Percentiles rank a stretch among this genome's conserved stretches.
These are phyloP conservation scores for Pseudonitzschia pungens DNA, from an alignment of 108 stramenopile species.

Conservation along the genomic window DNA sequence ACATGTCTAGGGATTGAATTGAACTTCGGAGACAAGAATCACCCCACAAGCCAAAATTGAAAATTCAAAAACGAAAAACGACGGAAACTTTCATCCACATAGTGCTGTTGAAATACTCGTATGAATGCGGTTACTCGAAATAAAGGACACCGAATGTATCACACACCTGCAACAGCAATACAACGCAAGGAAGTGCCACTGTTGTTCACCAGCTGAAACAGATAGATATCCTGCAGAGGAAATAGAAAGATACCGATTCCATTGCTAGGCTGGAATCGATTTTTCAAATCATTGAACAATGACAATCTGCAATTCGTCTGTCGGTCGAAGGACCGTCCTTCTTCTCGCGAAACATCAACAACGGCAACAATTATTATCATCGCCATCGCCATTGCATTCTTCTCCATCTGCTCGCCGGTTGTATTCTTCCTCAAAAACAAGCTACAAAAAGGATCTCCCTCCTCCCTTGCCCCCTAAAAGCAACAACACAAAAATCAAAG, in stretches of 20 bases:
- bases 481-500: neutral
- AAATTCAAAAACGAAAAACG: too few species aligned
- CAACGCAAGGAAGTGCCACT: too few species aligned
- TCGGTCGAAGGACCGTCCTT: slow-evolving; percentile 4
- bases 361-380: neutral
- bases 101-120: too few species aligned
- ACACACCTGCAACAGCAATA: too few species aligned
- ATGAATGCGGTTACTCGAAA: too few species aligned
- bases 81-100: too few species aligned
- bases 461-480: neutral
- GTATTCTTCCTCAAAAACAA: neutral
- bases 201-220: too few species aligned
- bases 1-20: neutral
- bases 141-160: too few species aligned
- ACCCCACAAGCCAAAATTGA: too few species aligned
- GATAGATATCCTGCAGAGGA: too few species aligned
- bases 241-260: too few species aligned
- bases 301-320: neutral
- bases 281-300: neutral
- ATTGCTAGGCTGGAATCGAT: neutral
- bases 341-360: neutral
- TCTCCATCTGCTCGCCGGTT: neutral
- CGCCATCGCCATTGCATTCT: neutral
- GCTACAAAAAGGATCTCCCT: slow-evolving; percentile 3
- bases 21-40: neutral